Percentiles rank a stretch among this genome's conserved stretches.
Conservation (phyloP, 2,329 filamentous ascomycete genomes). For the Sclerotinia spermophila region DNA sequence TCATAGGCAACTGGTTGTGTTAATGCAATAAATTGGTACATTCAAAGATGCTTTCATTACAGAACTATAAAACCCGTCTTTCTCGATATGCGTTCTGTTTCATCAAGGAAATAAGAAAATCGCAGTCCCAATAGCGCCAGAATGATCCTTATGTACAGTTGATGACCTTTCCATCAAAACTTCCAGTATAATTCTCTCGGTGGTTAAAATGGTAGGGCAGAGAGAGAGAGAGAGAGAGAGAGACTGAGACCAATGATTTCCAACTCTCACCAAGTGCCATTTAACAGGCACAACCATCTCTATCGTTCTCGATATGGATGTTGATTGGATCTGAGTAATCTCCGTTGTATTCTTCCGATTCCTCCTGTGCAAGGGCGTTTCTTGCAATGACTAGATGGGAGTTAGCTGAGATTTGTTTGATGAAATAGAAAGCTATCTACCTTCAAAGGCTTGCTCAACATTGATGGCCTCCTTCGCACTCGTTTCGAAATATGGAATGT, state of each 20-base stretch:
- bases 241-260: conserved; percentile 15
- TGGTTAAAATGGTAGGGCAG: neutral
- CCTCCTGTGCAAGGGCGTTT: conserved; percentile 93
- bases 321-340: conserved; percentile 98
- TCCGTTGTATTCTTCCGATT: conserved; percentile 94
- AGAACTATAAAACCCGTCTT: conserved; percentile 12
- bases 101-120: conserved; percentile 26
- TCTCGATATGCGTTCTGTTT: conserved; percentile 30
- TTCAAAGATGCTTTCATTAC: neutral
- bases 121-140: conserved; percentile 35
- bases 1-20: neutral
- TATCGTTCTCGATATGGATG: conserved; percentile 91
- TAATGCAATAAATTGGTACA: neutral
- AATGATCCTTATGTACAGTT: conserved; percentile 36
- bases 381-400: conserved; percentile 75
- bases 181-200: conserved; percentile 10
- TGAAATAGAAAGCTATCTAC: conserved; percentile 36
- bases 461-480: conserved; percentile 99
- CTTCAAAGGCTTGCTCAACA: conserved; percentile 80
- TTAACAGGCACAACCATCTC: conserved; percentile 91
- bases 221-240: neutral
- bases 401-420: conserved; percentile 10
- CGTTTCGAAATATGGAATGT: conserved; percentile 98
- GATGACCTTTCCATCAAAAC: conserved; percentile 18
- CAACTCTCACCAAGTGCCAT: conserved; percentile 14